Percentiles rank a stretch among this genome's conserved stretches.
These are phyloP conservation scores for Leccinum pachyderme DNA, from an alignment of 1,284 basidiomycete species.

Conservation along the genomic window DNA sequence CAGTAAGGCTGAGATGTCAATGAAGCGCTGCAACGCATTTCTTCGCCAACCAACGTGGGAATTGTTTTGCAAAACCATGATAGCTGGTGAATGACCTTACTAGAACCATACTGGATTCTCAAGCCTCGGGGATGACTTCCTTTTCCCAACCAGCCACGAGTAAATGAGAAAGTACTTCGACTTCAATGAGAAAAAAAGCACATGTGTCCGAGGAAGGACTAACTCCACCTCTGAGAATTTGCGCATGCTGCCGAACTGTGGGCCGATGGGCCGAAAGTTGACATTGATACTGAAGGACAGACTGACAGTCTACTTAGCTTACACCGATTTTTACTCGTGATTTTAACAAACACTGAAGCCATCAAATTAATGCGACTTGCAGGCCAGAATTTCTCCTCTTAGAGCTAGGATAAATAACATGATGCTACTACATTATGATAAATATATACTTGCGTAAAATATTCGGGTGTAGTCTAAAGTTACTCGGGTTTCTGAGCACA, in stretches of 20 bases:
- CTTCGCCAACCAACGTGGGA: neutral
- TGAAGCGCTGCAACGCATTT: too few species aligned
- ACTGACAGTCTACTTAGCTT: too few species aligned
- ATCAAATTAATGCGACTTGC: neutral
- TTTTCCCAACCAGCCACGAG: neutral
- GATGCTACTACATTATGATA: neutral
- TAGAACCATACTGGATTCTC: neutral
- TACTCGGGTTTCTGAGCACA: slow-evolving; percentile 2
- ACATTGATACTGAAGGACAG: neutral
- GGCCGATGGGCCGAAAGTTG: neutral
- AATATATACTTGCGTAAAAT: neutral
- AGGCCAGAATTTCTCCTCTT: neutral
- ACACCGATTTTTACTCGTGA: neutral
- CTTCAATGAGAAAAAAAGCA: neutral
- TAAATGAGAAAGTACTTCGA: neutral
- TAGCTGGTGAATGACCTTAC: too few species aligned
- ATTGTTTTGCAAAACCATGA: neutral
- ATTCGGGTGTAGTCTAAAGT: neutral
- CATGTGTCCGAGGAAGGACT: neutral
- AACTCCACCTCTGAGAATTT: neutral
- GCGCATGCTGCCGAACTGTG: neutral
- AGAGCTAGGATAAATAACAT: neutral
- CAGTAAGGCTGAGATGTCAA: too few species aligned
- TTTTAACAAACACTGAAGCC: neutral
- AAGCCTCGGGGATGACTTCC: neutral